Evolutionary conservation across 345 rosid genomes (phyloP).

Genomic region (Lumnitzera racemosa): DNA sequence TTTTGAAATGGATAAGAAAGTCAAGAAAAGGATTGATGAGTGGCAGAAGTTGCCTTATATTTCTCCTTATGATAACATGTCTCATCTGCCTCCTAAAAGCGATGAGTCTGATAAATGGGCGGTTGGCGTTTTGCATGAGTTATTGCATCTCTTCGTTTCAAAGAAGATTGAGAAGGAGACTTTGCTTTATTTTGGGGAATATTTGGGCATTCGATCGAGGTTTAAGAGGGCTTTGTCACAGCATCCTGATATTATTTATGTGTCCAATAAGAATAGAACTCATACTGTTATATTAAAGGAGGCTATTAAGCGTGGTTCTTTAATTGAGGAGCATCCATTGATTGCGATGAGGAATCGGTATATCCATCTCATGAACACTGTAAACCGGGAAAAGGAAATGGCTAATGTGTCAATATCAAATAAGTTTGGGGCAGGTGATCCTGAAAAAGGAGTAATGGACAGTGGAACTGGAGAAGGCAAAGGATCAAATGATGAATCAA

Average conservation of each 20-base stretch:
- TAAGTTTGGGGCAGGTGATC: conserved; percentile 18
- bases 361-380: conserved; percentile 69
- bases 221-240: conserved; percentile 75
- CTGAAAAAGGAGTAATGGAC: conserved; percentile 25
- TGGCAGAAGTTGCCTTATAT: conserved; percentile 89
- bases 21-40: conserved; percentile 62
- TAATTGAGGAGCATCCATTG: conserved; percentile 54
- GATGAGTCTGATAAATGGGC: conserved; percentile 86
- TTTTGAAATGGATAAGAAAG: conserved; percentile 65
- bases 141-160: conserved; percentile 64
- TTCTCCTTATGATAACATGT: conserved; percentile 69
- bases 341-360: conserved; percentile 51
- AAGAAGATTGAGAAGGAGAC: conserved; percentile 64
- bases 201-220: conserved; percentile 72
- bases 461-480: conserved; percentile 13
- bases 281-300: conserved; percentile 77
- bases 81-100: conserved; percentile 42
- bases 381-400: conserved; percentile 31
- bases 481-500: too few species aligned
- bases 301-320: conserved; percentile 61
- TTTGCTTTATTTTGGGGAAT: conserved; percentile 55
- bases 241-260: conserved; percentile 67
- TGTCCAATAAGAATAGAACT: conserved; percentile 60
- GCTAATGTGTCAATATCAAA: conserved; percentile 25
- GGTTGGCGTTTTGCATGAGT: conserved; percentile 63